Conservation (phyloP, 2,329 filamentous ascomycete species). For the Parascedosporium putredinis region DNA sequence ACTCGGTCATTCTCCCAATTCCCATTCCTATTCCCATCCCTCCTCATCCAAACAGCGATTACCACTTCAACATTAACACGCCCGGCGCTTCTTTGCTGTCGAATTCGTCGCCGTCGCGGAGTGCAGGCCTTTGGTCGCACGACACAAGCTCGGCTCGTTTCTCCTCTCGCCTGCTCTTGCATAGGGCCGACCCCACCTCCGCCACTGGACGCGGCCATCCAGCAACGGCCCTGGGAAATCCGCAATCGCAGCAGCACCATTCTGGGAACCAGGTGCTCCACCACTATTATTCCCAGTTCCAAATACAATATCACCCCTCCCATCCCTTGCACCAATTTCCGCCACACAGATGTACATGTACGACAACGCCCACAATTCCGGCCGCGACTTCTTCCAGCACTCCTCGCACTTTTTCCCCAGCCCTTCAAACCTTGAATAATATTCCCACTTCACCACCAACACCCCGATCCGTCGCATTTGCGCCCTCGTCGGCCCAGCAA, state of each 20-base stretch:
- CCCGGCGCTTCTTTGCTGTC: neutral
- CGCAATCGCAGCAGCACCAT: conserved; percentile 3
- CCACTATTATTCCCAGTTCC: conserved; percentile 2
- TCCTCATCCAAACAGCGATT: neutral
- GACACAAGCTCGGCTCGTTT: neutral
- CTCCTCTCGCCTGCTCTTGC: neutral
- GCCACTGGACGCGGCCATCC: neutral
- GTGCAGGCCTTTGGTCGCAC: neutral
- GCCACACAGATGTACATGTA: conserved; percentile 1
- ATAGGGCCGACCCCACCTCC: neutral
- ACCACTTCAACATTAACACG: neutral
- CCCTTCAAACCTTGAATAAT: neutral
- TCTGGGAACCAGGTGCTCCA: neutral
- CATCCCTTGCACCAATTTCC: neutral
- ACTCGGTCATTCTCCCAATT: neutral
- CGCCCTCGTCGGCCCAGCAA: neutral
- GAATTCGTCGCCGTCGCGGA: neutral
- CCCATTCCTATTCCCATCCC: neutral
- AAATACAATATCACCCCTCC: conserved; percentile 2
- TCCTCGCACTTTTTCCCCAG: neutral
- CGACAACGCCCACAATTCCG: too few relatives aligned
- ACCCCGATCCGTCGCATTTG: neutral
- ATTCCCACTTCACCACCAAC: neutral
- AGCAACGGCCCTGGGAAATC: neutral
- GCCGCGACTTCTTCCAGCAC: neutral